Base-by-base conservation (phyloP, 192 early-diverging fungal genomes). In the Coemansia sp. region DNA sequence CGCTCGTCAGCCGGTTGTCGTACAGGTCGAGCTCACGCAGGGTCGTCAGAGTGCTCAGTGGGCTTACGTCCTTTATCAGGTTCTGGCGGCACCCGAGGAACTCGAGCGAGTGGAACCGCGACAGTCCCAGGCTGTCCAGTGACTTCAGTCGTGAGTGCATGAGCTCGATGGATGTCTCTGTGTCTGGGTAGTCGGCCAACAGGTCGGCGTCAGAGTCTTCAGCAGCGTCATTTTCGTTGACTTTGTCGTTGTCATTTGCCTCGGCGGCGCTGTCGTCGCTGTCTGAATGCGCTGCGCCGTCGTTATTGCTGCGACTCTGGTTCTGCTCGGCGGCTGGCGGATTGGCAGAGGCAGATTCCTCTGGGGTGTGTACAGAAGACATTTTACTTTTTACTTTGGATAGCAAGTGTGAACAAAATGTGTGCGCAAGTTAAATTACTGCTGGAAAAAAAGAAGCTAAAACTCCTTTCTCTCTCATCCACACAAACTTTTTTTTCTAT, bases 11-110 rank as follows among this genome's bases (percentile, higher is more conserved):
- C 12, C 90, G 86, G 81, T 99, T 99, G 71, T 99, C 96, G 70
- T 99, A 99, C 10, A 98, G 66, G 62, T 99, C 96, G 30, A 98
- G 67, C 49, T 99, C 96, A 12, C 70, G 71, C 24, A 99, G 77
- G 4, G 57, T 47, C 2, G 69, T 54, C 21, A 91, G 68, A 4
- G 42, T 34, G 7, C 83, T 71, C 11, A 96, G 33, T 0, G 83
- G 80, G 22, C 64, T 33, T 57, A 96, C 89, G 55, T 87, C 80
- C 7, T 80, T 66, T 45, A 98, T 78, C 23, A 90, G 80, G 70
- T 98, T 98, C 64, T 96, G 93, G 1, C 93, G 84, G 24, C 91
- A 62, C 10, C 89, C 87, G 12, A 95, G 67, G 44, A 75, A 81
- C 93, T 95, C 60, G 17, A 64, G 17, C 21, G 6, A 14, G 2